Percentiles rank a stretch among this genome's conserved stretches.
Evolutionary conservation across 345 rosid species (phyloP).

Genomic region (Turritis glabra): DNA sequence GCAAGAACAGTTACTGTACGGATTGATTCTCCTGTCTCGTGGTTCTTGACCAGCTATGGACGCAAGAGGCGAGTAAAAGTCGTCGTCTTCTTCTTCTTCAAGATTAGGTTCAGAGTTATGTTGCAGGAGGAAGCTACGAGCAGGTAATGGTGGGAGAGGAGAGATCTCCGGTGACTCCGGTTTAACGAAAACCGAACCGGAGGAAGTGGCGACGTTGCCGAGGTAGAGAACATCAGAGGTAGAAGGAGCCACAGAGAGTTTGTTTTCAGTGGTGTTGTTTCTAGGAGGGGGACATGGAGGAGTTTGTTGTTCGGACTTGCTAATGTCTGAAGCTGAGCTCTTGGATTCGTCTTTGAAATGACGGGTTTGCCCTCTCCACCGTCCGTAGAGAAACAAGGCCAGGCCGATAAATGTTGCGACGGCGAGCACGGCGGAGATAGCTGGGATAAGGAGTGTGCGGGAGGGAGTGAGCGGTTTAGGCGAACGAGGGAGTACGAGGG

Average conservation of each 20-base stretch:
- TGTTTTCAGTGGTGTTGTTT: conserved; percentile 33
- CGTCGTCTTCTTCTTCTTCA: conserved; percentile 45
- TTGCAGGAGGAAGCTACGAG: conserved; percentile 47
- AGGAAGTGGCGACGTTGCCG: conserved; percentile 57
- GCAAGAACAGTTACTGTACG: conserved; percentile 52
- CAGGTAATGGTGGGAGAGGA: conserved; percentile 85
- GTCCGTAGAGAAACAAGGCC: conserved; percentile 46
- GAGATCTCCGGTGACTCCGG: conserved; percentile 86
- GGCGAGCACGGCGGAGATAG: conserved; percentile 53
- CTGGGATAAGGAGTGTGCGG: conserved; percentile 49
- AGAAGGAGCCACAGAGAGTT: conserved; percentile 49
- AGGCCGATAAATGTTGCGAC: conserved; percentile 38
- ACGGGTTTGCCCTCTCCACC: conserved; percentile 44
- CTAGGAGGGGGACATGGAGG: conserved; percentile 35
- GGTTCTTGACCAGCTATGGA: conserved; percentile 62
- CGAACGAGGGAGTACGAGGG: conserved; percentile 74
- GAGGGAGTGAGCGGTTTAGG: conserved; percentile 46
- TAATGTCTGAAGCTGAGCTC: conserved; percentile 37
- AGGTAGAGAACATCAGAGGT: conserved; percentile 78
- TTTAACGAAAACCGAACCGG: conserved; percentile 49
- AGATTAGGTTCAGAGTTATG: conserved; percentile 49
- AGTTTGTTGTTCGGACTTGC: conserved; percentile 19
- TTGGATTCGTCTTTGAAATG: conserved; percentile 42
- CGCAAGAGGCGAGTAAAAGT: conserved; percentile 88
- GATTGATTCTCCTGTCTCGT: conserved; percentile 44